Evolutionary conservation across 495 filamentous ascomycete genomes (phyloP).

Genomic region (Penicillium canariense): DNA sequence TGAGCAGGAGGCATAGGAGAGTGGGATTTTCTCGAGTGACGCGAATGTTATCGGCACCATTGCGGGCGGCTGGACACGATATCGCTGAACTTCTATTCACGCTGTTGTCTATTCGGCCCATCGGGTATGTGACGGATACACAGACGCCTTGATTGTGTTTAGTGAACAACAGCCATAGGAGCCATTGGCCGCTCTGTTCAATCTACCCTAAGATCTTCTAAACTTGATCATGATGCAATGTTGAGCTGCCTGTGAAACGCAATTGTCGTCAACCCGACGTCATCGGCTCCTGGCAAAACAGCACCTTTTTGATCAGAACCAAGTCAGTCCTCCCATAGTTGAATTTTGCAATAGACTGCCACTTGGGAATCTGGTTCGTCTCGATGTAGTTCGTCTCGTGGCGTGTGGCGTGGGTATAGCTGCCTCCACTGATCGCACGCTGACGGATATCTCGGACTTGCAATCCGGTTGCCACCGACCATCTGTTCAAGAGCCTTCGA

Average conservation of each 20-base stretch:
- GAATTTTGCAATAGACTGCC: neutral
- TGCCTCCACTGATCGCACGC: too few species aligned
- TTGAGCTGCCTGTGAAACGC: neutral
- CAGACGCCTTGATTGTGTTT: too few species aligned
- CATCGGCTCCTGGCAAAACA: neutral
- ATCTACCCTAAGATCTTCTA: too few species aligned
- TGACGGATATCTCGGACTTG: constrained; percentile 1
- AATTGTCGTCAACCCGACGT: constrained; percentile 14
- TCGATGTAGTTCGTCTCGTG: neutral
- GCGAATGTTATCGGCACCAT: constrained; percentile 15
- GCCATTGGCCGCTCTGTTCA: too few species aligned
- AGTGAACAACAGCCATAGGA: too few species aligned
- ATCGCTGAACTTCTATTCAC: too few species aligned
- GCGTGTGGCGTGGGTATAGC: too few species aligned
- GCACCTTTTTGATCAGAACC: too few species aligned
- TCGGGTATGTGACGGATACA: too few species aligned
- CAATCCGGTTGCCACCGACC: constrained; percentile 18
- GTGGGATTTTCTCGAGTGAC: constrained; percentile 51
- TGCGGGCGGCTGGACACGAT: neutral
- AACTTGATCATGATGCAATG: constrained; percentile 16
- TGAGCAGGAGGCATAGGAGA: constrained; percentile 64
- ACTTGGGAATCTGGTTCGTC: neutral
- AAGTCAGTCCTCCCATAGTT: too few species aligned
- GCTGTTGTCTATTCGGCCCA: too few species aligned
- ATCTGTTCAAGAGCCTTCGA: constrained; percentile 14